Evolutionary conservation across 2,329 filamentous ascomycete species (phyloP).

Genomic region (Aspergillus eucalypticola): DNA sequence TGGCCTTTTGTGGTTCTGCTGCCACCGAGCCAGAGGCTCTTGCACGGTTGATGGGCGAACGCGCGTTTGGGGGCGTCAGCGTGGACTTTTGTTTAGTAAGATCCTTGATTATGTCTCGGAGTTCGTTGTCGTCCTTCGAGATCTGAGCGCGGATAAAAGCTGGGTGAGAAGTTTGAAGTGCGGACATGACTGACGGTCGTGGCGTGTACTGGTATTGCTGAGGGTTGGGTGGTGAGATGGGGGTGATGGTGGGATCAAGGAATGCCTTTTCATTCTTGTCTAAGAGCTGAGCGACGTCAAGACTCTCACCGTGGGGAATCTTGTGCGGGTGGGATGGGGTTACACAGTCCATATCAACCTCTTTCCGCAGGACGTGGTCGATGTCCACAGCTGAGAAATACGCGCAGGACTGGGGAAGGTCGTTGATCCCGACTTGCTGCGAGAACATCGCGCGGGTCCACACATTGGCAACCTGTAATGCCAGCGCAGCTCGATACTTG

Average conservation of each 20-base stretch:
- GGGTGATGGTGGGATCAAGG: slow-evolving; percentile 66
- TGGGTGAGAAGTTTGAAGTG: slow-evolving; percentile 59
- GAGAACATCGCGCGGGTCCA: slow-evolving; percentile 98
- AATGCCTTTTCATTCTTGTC: slow-evolving; percentile 67
- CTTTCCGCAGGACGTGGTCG: slow-evolving; percentile 92
- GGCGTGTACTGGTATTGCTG: slow-evolving; percentile 67
- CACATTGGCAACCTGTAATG: slow-evolving; percentile 87
- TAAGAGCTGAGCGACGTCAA: slow-evolving; percentile 80
- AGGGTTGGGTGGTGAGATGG: slow-evolving; percentile 59
- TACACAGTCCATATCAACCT: slow-evolving; percentile 96
- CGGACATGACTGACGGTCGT: slow-evolving; percentile 77
- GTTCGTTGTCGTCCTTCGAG: slow-evolving; percentile 68
- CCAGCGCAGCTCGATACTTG: slow-evolving; percentile 86
- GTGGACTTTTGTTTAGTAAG: slow-evolving; percentile 44
- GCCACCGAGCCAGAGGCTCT: slow-evolving; percentile 32
- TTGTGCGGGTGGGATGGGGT: slow-evolving; percentile 79
- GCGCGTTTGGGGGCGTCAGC: slow-evolving; percentile 21
- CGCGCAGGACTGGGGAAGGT: slow-evolving; percentile 89
- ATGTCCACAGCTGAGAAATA: slow-evolving; percentile 97
- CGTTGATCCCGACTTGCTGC: slow-evolving; percentile 93
- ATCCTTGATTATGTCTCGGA: slow-evolving; percentile 70
- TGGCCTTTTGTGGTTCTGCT: slow-evolving; percentile 45
- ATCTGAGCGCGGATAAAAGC: slow-evolving; percentile 85
- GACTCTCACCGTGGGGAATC: slow-evolving; percentile 80
- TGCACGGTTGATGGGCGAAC: slow-evolving; percentile 27